Percentiles rank a stretch among this genome's conserved stretches.
Evolutionary conservation across 1,284 basidiomycete genomes (phyloP).

Genomic region (Mycosarcoma mackinlayi): DNA sequence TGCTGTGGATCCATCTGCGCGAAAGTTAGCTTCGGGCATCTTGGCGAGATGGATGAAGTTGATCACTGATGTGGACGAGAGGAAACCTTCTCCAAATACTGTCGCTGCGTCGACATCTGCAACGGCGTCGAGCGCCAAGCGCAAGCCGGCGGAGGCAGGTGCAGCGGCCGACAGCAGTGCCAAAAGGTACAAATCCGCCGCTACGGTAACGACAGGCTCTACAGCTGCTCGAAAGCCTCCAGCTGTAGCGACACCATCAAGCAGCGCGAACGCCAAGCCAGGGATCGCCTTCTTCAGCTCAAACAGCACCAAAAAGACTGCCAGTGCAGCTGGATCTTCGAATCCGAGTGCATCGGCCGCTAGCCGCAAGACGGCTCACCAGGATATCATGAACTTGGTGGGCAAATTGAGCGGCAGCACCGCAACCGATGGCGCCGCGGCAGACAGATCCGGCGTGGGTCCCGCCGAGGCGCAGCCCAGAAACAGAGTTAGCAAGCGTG

Average conservation of each 20-base stretch:
- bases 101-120: conserved; percentile 9
- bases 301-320: conserved; percentile 7
- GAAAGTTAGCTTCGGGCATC: conserved; percentile 31
- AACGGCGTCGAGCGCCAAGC: conserved; percentile 7
- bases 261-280: conserved; percentile 18
- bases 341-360: background rate
- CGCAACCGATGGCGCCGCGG: conserved; percentile 17
- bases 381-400: conserved; percentile 45
- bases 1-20: conserved; percentile 29
- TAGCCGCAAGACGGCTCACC: conserved; percentile 9
- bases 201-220: conserved; percentile 5
- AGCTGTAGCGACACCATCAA: conserved; percentile 2
- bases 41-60: conserved; percentile 52
- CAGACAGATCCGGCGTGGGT: background rate
- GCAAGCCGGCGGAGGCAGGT: conserved; percentile 23
- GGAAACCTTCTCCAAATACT: background rate
- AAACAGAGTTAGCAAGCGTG: conserved; percentile 48
- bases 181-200: conserved; percentile 33
- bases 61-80: conserved; percentile 25
- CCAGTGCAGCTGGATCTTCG: background rate
- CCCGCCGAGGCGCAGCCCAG: conserved; percentile 1
- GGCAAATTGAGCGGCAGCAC: conserved; percentile 23
- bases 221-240: conserved; percentile 4
- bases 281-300: conserved; percentile 27
- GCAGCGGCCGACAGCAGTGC: conserved; percentile 8